Evolutionary conservation across 768 basidiomycete species (phyloP), one percentile per base, ranked within the genome.

Genomic region (Russula lepida): DNA sequence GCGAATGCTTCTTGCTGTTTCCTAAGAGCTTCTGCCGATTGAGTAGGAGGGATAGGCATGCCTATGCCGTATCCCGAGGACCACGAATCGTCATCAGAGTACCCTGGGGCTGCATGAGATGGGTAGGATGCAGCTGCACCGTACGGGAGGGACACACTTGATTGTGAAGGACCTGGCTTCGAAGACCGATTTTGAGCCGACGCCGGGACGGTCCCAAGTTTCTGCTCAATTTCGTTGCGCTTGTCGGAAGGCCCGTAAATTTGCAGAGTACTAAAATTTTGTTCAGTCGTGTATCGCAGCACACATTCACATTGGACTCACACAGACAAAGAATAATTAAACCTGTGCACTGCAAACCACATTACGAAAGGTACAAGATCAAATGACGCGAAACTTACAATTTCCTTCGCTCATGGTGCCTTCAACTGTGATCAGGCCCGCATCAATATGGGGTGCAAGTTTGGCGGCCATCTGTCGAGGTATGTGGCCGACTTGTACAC

Each of bases 401-500:
- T 91, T 92, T 55, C 89, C 89, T 56, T 87, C 79, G 37, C 80
- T 81, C 74, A 79, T 78, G 12, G 77, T 73, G 21, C 91, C 92
- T 74, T 94, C 92, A 4, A 89, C 81, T 0, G 79, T 86, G 47
- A 94, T 76, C 3, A 78, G 58, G 11, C 71, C 72, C 47, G 73
- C 72, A 69, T 95, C 92, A 53, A 94, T 79, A 25, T 93, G 74
- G 1, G 88, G 84, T 5, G 92, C 80, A 19, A 94, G 75, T 66
- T 80, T 79, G 0, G 70, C 55, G 0, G 82, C 88, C 13, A 86
- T 77, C 23, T 72, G 74, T 35, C 80, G 78, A 2, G 89, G 85
- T 25, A 94, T 69, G 72, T 94, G 92, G 1, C 92, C 92, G 3
- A 95, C 91, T 79, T 92, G 87, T 13, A 74, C 74, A 1, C 77